A percentile compares a stretch with the other conserved stretches of the same genome.
phyloP scores from a whole-genome alignment of 2,329 filamentous ascomycete genomes.

The Cladosporium velox region DNA sequence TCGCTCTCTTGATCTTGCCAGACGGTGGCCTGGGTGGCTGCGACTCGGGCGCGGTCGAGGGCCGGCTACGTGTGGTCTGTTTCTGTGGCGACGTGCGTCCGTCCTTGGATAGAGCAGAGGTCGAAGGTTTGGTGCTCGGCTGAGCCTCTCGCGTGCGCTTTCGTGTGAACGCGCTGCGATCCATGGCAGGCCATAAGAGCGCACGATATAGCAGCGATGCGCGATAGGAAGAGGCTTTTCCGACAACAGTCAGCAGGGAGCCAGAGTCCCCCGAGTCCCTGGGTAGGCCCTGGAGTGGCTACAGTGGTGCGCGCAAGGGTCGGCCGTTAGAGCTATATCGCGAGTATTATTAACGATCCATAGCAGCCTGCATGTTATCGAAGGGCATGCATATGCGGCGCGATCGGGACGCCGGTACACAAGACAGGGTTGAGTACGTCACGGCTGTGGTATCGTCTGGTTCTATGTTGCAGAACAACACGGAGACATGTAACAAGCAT shows the following conservation, averaged over 20 bases:
- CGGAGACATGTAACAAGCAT: background rate
- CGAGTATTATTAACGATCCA: slow-evolving; percentile 16
- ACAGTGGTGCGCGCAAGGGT: slow-evolving; percentile 11
- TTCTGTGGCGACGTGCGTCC: background rate
- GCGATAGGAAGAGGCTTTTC: slow-evolving; percentile 17
- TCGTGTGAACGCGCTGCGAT: slow-evolving; percentile 29
- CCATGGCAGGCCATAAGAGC: slow-evolving; percentile 32
- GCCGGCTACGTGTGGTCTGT: background rate
- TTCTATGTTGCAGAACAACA: background rate
- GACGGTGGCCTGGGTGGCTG: slow-evolving; percentile 6
- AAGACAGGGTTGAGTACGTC: background rate
- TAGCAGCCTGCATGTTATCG: slow-evolving; percentile 12
- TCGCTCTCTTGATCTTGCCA: slow-evolving; percentile 28
- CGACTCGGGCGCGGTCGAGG: slow-evolving; percentile 6
- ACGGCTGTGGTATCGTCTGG: background rate
- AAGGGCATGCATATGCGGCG: slow-evolving; percentile 6
- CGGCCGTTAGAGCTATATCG: slow-evolving; percentile 18
- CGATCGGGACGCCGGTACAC: slow-evolving; percentile 2
- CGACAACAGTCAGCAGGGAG: background rate
- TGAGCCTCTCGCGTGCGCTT: slow-evolving; percentile 30
- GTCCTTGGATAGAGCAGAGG: slow-evolving; percentile 12
- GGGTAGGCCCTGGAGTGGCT: slow-evolving; percentile 8
- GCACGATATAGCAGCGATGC: slow-evolving; percentile 14
- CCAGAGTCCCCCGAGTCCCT: slow-evolving; percentile 2
- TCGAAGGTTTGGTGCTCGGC: slow-evolving; percentile 25